A percentile compares a stretch with the other conserved stretches of the same genome.
These are phyloP conservation scores for Microbotryum violaceum DNA, from an alignment of 1,284 basidiomycete genomes.

Conservation along the genomic window DNA sequence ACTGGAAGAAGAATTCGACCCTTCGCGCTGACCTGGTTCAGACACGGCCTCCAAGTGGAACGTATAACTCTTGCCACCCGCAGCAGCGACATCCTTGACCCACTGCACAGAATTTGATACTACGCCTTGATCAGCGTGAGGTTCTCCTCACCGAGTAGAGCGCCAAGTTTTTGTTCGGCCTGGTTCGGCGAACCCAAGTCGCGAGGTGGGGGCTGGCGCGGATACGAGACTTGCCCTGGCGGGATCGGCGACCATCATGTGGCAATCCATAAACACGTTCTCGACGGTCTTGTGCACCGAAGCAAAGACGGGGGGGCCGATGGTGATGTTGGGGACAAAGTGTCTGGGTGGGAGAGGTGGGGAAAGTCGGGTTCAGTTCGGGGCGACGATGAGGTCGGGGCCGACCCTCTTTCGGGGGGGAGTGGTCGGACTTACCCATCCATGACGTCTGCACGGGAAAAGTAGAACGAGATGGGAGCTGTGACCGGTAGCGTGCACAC, in stretches of 20 bases:
- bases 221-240: conserved; percentile 55
- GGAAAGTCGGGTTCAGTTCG: background rate
- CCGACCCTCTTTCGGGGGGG: background rate
- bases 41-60: conserved; percentile 92
- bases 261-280: conserved; percentile 98
- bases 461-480: background rate
- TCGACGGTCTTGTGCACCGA: conserved; percentile 85
- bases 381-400: too few species aligned
- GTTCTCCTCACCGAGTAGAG: background rate
- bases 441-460: conserved; percentile 68
- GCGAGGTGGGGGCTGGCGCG: background rate
- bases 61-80: conserved; percentile 89
- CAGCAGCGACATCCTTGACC: conserved; percentile 91
- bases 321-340: conserved; percentile 95
- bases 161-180: background rate
- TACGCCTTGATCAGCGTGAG: background rate
- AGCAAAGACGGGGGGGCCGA: conserved; percentile 81
- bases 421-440: conserved; percentile 61
- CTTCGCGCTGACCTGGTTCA: conserved; percentile 48
- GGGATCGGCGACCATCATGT: conserved; percentile 99
- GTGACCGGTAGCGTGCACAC: background rate
- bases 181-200: too few species aligned
- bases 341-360: conserved; percentile 52
- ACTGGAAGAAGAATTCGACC: background rate
- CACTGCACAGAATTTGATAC: conserved; percentile 52